Conservation (phyloP, 305 asterid genomes). For the Salvia sclarea region DNA sequence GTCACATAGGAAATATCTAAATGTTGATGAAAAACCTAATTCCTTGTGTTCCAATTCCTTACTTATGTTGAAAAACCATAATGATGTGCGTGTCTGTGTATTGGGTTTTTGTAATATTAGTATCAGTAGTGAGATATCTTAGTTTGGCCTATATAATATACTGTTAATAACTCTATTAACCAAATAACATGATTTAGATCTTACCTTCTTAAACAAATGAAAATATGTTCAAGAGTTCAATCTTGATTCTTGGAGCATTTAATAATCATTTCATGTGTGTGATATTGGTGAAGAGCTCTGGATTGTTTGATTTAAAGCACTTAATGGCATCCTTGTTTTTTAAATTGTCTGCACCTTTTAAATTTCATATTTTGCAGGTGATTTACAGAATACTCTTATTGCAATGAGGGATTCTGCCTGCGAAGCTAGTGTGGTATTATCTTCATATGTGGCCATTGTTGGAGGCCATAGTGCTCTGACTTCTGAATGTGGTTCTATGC, state of each 20-base stretch:
- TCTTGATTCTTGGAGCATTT: constrained; percentile 23
- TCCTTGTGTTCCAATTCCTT: constrained; percentile 24
- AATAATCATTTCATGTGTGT: constrained; percentile 24
- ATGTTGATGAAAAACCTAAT: constrained; percentile 3
- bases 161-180: constrained; percentile 17
- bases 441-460: constrained; percentile 72
- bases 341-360: constrained; percentile 19
- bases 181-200: constrained; percentile 16
- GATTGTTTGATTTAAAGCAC: constrained; percentile 20
- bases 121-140: constrained; percentile 24
- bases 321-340: constrained; percentile 27
- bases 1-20: constrained; percentile 5
- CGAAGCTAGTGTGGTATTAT: constrained; percentile 77
- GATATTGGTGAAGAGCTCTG: constrained; percentile 27
- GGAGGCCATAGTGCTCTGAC: constrained; percentile 93
- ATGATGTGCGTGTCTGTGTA: not conserved
- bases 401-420: constrained; percentile 88
- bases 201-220: constrained; percentile 26
- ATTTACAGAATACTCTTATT: constrained; percentile 85
- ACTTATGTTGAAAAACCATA: constrained; percentile 6
- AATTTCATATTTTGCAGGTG: constrained; percentile 56
- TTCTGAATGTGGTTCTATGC: constrained; percentile 99
- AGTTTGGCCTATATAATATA: constrained; percentile 5
- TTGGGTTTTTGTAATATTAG: constrained; percentile 15
- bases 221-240: constrained; percentile 13